A percentile compares a stretch with the other conserved stretches of the same genome.
phyloP scores from a whole-genome alignment of 768 basidiomycete species.

The Hypholoma fasciculare region DNA sequence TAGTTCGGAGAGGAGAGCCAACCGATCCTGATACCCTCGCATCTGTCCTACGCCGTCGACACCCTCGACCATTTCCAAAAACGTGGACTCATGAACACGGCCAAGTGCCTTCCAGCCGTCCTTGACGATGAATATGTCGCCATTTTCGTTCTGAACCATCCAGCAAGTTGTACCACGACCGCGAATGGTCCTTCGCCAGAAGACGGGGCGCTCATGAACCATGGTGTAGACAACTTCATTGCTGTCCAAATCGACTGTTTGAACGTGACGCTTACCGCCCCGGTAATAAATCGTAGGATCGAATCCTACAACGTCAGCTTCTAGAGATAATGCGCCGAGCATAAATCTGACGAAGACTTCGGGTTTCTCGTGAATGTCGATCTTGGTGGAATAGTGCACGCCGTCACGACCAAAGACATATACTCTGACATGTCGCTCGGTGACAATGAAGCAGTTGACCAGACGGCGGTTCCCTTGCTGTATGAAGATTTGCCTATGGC shows the following conservation, averaged over 20 bases:
- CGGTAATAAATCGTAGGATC: conserved; percentile 18
- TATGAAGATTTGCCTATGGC: conserved; percentile 13
- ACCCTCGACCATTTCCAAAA: not conserved
- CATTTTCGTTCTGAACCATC: conserved; percentile 4
- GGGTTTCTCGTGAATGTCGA: conserved; percentile 18
- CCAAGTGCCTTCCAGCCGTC: not conserved
- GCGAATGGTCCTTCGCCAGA: conserved; percentile 13
- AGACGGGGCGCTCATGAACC: not conserved
- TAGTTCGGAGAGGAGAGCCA: not conserved
- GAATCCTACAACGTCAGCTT: conserved; percentile 17
- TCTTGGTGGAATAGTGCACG: not conserved
- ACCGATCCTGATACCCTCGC: not conserved
- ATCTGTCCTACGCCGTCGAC: conserved; percentile 3
- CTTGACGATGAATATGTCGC: conserved; percentile 13
- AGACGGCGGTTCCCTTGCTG: conserved; percentile 18
- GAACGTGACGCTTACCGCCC: conserved; percentile 1
- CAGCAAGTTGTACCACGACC: conserved; percentile 21
- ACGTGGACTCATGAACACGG: not conserved
- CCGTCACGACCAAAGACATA: conserved; percentile 21
- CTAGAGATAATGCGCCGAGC: conserved; percentile 12
- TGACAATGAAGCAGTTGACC: conserved; percentile 16
- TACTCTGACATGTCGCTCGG: conserved; percentile 6
- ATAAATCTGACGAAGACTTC: conserved; percentile 18
- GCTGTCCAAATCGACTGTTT: not conserved
- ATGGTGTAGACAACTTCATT: not conserved